Conservation (phyloP, 2,329 filamentous ascomycete genomes). For the Fusarium nurragi region DNA sequence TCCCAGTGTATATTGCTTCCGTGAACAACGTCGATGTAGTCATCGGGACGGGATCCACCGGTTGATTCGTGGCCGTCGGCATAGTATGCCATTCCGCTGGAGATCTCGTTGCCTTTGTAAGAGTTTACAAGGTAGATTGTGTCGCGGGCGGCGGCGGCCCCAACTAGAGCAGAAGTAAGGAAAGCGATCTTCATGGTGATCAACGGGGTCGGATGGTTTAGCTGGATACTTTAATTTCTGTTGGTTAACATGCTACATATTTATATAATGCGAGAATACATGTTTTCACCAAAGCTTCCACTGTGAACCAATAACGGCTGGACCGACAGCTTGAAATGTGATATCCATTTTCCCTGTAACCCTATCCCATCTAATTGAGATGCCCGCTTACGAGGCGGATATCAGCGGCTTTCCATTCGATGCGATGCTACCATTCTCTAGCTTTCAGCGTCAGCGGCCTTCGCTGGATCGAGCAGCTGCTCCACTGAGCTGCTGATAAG, state of each 20-base stretch:
- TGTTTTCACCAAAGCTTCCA: background rate
- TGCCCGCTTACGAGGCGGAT: background rate
- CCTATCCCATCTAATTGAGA: background rate
- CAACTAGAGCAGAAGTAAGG: background rate
- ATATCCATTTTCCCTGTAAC: background rate
- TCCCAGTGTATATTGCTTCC: background rate
- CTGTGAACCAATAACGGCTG: rapidly evolving
- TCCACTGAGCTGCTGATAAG: background rate
- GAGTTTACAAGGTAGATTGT: slow-evolving; percentile 4
- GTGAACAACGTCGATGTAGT: background rate
- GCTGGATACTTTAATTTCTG: background rate
- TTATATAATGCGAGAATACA: background rate
- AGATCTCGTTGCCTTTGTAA: background rate
- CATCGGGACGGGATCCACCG: background rate
- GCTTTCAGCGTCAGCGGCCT: background rate
- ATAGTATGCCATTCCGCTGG: slow-evolving; percentile 6
- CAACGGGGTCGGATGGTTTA: rapidly evolving
- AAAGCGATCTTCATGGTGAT: background rate
- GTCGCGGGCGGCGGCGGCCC: rapidly evolving
- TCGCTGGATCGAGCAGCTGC: background rate
- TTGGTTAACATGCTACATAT: background rate
- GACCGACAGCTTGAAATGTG: too few relatives aligned
- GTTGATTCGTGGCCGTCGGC: background rate
- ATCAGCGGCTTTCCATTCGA: background rate
- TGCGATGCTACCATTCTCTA: background rate